Base-by-base conservation (phyloP, 345 rosid genomes). In the Brassica cretica region DNA sequence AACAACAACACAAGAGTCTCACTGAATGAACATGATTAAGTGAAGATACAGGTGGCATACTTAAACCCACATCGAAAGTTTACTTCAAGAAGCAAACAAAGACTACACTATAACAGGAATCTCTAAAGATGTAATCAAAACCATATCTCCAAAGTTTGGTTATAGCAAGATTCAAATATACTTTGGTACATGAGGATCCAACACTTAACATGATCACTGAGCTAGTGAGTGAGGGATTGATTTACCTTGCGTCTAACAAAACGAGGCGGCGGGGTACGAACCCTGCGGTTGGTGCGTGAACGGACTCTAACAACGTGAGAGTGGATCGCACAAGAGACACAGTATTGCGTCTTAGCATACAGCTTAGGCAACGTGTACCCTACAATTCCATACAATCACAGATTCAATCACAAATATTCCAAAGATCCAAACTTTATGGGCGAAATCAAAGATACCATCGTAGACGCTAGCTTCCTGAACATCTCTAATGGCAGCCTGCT, bases 231-330 rank as follows among this genome's bases (percentile, higher is more conserved):
- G 27, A 56, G 2, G 0, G 12, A 51, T 15, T 51, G 29, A 58
- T 12, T 32, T 62, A 62, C 98, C 90, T 90, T 88, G 86, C 97
- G 97, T 73, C 97, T 87, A 72, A 84, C 80, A 73, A 89, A 94
- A 39, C 98, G 93, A 67, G 89, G 92, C 0, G 98, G 98, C 0
- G 98, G 99, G 39, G 90, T 93, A 61, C 98, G 92, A 16, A 89
- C 88, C 78, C 98, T 91, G 56, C 98, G 86, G 53, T 89, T 68
- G 10, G 95, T 84, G 83, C 93, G 91, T 5, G 98, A 93, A 5
- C 98, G 88, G 30, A 94, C 98, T 86, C 98, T 89, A 39, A 94
- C 98, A 1, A 92, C 98, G 35, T 91, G 97, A 8, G 98, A 94
- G 89, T 94, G 98, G 79, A 94, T 92, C 1, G 98, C 98, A 71